A percentile compares a stretch with the other conserved stretches of the same genome.
phyloP scores from a whole-genome alignment of 148 eudicot species.

The Vaccinium myrtillus region DNA sequence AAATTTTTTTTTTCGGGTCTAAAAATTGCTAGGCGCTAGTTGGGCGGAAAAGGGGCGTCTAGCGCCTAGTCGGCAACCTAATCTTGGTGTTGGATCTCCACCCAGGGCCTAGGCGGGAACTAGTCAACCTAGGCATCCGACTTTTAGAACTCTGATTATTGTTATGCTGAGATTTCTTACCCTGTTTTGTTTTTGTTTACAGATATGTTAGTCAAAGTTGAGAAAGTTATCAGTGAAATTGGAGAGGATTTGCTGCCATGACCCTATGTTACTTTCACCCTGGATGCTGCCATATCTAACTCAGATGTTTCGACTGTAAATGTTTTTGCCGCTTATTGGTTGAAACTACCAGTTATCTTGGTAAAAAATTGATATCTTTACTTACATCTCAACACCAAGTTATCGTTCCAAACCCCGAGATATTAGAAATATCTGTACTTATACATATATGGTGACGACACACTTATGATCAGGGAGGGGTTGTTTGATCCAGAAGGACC shows the following conservation, averaged over 20 bases:
- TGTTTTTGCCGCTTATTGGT: background rate
- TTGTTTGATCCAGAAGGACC: background rate
- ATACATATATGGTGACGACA: background rate
- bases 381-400: background rate
- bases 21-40: too few species aligned
- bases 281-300: background rate
- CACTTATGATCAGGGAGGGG: background rate
- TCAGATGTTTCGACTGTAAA: background rate
- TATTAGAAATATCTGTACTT: too few species aligned
- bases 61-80: too few species aligned
- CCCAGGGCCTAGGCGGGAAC: too few species aligned
- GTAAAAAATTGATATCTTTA: too few species aligned
- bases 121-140: too few species aligned
- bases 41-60: too few species aligned
- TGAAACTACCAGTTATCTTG: too few species aligned
- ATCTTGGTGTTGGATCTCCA: too few species aligned
- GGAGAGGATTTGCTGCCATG: conserved; percentile 39
- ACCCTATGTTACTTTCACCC: background rate
- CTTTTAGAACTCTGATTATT: too few species aligned
- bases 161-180: conserved; percentile 8
- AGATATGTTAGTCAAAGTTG: conserved; percentile 69
- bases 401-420: too few species aligned
- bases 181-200: conserved; percentile 20
- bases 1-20: too few species aligned
- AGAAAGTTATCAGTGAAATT: conserved; percentile 56